These are phyloP conservation scores for Vitellaria paradoxa DNA, from an alignment of 179 eudicot species.

Conservation along the genomic window DNA sequence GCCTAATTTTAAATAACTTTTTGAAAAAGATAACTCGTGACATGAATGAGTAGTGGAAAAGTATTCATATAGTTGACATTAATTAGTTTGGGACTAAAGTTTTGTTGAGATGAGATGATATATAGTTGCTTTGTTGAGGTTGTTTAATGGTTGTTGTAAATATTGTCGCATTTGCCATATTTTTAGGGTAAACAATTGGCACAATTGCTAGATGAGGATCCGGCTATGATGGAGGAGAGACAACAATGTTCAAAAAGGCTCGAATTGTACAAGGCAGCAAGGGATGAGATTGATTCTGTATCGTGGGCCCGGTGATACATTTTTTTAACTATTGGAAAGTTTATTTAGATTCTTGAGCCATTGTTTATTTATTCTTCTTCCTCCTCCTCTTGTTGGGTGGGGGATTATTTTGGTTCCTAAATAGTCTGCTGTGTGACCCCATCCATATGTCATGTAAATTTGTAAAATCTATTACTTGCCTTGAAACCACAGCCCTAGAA, in stretches of 20 bases:
- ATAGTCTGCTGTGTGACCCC: not conserved
- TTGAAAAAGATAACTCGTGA: too few relatives aligned
- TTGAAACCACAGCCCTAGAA: too few relatives aligned
- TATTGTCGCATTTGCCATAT: too few relatives aligned
- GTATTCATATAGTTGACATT: too few relatives aligned
- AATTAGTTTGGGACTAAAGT: too few relatives aligned
- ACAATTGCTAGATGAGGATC: constrained; percentile 65
- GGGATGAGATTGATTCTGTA: constrained; percentile 72
- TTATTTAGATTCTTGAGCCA: too few relatives aligned
- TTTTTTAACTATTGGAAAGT: not conserved
- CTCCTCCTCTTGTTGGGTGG: not conserved
- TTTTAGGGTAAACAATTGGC: constrained; percentile 56
- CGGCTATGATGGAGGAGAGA: constrained; percentile 61
- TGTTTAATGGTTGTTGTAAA: not conserved
- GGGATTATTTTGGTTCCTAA: not conserved
- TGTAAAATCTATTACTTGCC: not conserved
- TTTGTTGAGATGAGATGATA: too few relatives aligned
- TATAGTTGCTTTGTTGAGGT: too few relatives aligned
- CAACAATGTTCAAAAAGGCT: constrained; percentile 56
- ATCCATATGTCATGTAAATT: not conserved
- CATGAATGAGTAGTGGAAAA: too few relatives aligned
- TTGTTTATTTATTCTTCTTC: not conserved
- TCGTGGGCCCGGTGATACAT: constrained; percentile 45
- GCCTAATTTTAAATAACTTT: too few relatives aligned
- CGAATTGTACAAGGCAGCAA: constrained; percentile 65